Evolutionary conservation across 495 filamentous ascomycete species (phyloP).

Genomic region (Tuber calosporum): DNA sequence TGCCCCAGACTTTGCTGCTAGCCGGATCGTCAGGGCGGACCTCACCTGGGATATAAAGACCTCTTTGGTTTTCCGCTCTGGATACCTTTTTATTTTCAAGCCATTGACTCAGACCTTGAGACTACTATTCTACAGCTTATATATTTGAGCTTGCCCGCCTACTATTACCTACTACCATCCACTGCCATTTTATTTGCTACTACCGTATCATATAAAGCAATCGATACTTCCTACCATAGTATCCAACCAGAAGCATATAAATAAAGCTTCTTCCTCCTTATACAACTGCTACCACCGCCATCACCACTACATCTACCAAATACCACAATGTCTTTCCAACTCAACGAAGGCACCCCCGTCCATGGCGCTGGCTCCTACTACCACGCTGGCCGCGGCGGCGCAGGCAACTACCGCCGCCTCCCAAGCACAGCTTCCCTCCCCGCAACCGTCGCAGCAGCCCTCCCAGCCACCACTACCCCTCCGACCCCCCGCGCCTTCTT

Average conservation of each 20-base stretch:
- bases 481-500: conserved; percentile 51
- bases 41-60: not conserved
- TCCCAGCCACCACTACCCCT: conserved; percentile 35
- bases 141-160: not conserved
- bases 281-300: not conserved
- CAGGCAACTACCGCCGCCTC: conserved; percentile 75
- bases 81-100: not conserved
- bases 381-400: conserved; percentile 78
- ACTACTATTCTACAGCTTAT: not conserved
- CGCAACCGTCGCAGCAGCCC: conserved; percentile 35
- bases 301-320: conserved; percentile 10
- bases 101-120: not conserved
- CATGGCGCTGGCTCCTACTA: conserved; percentile 32
- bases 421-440: conserved; percentile 52
- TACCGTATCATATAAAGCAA: not conserved
- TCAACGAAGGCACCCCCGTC: conserved; percentile 38
- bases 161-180: not conserved
- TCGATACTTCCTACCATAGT: conserved; percentile 11
- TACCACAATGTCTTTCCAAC: conserved; percentile 39
- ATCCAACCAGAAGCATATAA: conserved; percentile 6
- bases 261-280: conserved; percentile 2
- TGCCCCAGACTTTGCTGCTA: not conserved
- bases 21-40: not conserved
- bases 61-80: not conserved
- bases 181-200: not conserved